These are phyloP conservation scores for Oxytropis ochrocephala DNA, from an alignment of 306 rosid genomes.

Conservation along the genomic window DNA sequence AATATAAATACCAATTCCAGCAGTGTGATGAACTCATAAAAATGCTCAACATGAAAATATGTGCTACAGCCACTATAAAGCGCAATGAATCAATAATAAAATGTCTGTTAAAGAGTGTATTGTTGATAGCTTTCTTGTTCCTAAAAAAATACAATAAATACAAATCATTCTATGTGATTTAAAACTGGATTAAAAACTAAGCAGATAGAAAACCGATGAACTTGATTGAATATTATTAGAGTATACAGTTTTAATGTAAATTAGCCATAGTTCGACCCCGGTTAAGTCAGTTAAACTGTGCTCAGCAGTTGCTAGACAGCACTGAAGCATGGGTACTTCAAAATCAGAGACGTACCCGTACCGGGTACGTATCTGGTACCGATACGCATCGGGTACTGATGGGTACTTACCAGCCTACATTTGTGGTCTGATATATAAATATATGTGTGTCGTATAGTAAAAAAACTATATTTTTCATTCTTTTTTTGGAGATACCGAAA, in stretches of 20 bases:
- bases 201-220: background rate
- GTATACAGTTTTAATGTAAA: background rate
- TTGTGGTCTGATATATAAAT: no score
- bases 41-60: background rate
- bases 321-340: no score
- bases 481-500: no score
- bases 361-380: no score
- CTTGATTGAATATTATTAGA: background rate
- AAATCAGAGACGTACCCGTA: no score
- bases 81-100: background rate
- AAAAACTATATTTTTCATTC: no score
- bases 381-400: no score
- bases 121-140: background rate
- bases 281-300: background rate
- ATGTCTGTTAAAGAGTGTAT: background rate
- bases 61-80: conserved; percentile 16
- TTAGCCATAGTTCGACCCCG: background rate
- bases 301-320: background rate
- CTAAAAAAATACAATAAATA: background rate
- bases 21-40: background rate
- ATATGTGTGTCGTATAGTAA: no score
- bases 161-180: background rate
- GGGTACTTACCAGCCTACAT: no score
- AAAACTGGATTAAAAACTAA: background rate
- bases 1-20: conserved; percentile 5